phyloP scores from a whole-genome alignment of 108 stramenopile species.

The Nannochloropsis gaditana region DNA sequence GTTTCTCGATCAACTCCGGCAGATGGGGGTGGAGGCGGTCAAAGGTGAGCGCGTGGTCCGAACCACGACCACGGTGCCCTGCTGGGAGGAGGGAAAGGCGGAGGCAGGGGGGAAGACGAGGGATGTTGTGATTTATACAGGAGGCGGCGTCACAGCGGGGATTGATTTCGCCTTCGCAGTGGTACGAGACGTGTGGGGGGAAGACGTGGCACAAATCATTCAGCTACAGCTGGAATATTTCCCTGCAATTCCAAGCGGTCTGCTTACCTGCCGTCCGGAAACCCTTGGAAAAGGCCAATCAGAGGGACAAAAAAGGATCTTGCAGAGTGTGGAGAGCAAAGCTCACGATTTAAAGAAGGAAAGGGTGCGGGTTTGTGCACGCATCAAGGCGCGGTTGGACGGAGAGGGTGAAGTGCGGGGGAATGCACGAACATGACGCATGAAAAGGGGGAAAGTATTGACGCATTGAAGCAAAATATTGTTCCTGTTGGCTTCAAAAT shows the following conservation, averaged over 20 bases:
- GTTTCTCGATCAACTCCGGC: background rate
- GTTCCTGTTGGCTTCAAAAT: too few relatives aligned
- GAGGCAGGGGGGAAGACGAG: background rate
- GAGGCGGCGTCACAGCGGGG: constrained; percentile 3
- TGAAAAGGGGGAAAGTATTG: too few relatives aligned
- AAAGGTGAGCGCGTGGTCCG: background rate
- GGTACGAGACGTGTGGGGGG: background rate
- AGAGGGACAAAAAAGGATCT: background rate
- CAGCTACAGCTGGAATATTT: constrained; percentile 5
- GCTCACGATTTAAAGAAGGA: background rate
- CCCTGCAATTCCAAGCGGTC: background rate
- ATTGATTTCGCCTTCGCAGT: constrained; percentile 4
- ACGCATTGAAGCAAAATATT: too few relatives aligned
- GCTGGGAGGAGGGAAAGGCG: background rate
- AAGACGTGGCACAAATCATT: background rate
- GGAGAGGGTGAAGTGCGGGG: background rate
- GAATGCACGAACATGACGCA: background rate
- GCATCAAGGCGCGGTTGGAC: background rate
- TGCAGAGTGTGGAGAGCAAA: background rate
- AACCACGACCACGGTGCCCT: background rate
- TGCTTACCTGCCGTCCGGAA: background rate
- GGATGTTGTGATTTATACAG: background rate
- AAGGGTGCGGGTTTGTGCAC: background rate
- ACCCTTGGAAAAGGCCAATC: background rate
- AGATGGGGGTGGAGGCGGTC: background rate